A percentile compares a stretch with the other conserved stretches of the same genome.
Conservation (phyloP, 768 basidiomycete genomes). For the Calocybe cyanea region DNA sequence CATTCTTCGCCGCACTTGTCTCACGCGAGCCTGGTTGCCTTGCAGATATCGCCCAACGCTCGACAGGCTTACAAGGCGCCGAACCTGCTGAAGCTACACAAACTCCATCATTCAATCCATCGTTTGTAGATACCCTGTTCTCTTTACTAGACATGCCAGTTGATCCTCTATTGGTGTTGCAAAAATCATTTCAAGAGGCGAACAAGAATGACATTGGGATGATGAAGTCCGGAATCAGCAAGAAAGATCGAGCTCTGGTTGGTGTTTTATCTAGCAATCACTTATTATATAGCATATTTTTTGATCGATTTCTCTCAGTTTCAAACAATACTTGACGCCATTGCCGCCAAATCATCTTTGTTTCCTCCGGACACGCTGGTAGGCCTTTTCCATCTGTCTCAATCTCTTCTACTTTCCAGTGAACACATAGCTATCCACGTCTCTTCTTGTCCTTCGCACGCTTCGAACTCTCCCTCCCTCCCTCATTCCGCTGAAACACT, state of each 20-base stretch:
- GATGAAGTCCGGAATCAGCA: constrained; percentile 48
- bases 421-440: constrained; percentile 41
- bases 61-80: constrained; percentile 8
- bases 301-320: constrained; percentile 23
- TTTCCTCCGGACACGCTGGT: constrained; percentile 32
- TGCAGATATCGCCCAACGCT: constrained; percentile 45
- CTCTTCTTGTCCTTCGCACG: constrained; percentile 49
- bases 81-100: constrained; percentile 10
- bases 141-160: constrained; percentile 30
- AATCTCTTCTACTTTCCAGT: not conserved
- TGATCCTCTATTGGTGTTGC: constrained; percentile 48
- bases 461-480: constrained; percentile 48
- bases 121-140: constrained; percentile 41
- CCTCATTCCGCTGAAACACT: constrained; percentile 30
- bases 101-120: constrained; percentile 5
- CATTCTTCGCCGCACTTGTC: constrained; percentile 59
- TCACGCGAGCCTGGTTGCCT: constrained; percentile 56
- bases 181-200: constrained; percentile 10
- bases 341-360: constrained; percentile 31
- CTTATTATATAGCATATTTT: not conserved
- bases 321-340: constrained; percentile 30
- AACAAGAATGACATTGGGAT: constrained; percentile 36
- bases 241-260: constrained; percentile 56
- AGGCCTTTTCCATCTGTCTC: constrained; percentile 10
- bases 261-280: constrained; percentile 17